Evolutionary conservation across 306 rosid genomes (phyloP).

Genomic region (Chamaecrista fasciculata): DNA sequence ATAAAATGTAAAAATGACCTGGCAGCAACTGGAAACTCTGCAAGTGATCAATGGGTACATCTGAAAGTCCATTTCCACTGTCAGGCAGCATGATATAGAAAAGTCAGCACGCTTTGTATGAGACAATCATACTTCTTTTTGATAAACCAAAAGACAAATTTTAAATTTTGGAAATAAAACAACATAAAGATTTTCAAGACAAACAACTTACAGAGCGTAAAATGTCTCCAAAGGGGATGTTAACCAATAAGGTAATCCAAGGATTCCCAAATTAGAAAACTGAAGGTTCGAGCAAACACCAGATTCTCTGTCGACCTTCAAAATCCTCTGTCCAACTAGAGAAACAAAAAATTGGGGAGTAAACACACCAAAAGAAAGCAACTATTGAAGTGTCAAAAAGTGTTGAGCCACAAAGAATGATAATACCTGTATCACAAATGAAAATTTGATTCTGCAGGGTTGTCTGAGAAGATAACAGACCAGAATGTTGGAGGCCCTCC

Average conservation of each 20-base stretch:
- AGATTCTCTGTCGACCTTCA: conserved; percentile 57
- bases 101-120: conserved; percentile 17
- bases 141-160: conserved; percentile 14
- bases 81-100: conserved; percentile 28
- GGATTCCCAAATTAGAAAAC: conserved; percentile 74
- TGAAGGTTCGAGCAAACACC: conserved; percentile 48
- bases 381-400: conserved; percentile 8
- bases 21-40: conserved; percentile 73
- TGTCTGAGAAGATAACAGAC: conserved; percentile 64
- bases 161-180: conserved; percentile 11
- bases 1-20: conserved; percentile 49
- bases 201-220: conserved; percentile 53
- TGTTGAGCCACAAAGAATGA: conserved; percentile 12
- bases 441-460: conserved; percentile 56
- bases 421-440: conserved; percentile 69
- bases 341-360: conserved; percentile 38
- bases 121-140: conserved; percentile 16
- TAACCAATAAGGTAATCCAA: conserved; percentile 91
- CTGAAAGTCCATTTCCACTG: conserved; percentile 56
- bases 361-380: conserved; percentile 25
- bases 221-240: conserved; percentile 53
- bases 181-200: neutral
- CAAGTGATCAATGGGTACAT: conserved; percentile 56
- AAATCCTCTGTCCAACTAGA: conserved; percentile 77
- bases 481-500: conserved; percentile 50